These are phyloP conservation scores for Penicillium flavigenum DNA, from an alignment of 495 filamentous ascomycete genomes.

Conservation along the genomic window DNA sequence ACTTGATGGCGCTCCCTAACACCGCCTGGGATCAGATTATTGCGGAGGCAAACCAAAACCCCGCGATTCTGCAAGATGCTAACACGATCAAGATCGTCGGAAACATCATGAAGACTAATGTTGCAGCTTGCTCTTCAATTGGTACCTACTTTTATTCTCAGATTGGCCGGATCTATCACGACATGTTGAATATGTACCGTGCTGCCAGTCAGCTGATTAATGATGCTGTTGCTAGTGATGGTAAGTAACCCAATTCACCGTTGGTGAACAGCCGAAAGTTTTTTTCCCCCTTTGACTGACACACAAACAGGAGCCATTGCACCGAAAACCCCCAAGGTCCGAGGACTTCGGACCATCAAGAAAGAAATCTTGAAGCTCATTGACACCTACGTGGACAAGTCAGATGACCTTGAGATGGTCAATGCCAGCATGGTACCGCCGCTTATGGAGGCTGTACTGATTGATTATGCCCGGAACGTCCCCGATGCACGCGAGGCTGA, in stretches of 20 bases:
- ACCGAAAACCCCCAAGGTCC: constrained; percentile 96
- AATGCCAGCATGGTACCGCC: constrained; percentile 91
- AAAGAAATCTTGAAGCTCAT: constrained; percentile 99
- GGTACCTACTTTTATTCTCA: constrained; percentile 99
- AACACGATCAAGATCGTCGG: constrained; percentile 98
- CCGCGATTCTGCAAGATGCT: constrained; percentile 77
- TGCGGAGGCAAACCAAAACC: constrained; percentile 73
- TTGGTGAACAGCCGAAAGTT: background rate
- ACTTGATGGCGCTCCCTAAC: constrained; percentile 92
- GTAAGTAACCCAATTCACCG: constrained; percentile 44
- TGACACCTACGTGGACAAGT: constrained; percentile 95
- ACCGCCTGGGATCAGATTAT: constrained; percentile 95
- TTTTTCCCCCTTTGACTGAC: constrained; percentile 8
- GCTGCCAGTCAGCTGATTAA: constrained; percentile 96
- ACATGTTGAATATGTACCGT: constrained; percentile 98
- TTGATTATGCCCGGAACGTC: constrained; percentile 97
- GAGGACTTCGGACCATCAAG: constrained; percentile 95
- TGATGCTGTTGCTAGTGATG: constrained; percentile 80
- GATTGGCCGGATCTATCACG: constrained; percentile 94
- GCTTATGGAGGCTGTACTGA: constrained; percentile 89
- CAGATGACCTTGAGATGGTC: constrained; percentile 92
- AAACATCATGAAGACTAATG: constrained; percentile 99
- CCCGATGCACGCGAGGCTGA: constrained; percentile 95
- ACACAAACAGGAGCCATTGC: constrained; percentile 71
- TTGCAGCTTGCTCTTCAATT: constrained; percentile 92